Evolutionary conservation across 306 rosid genomes (phyloP).

Genomic region (Astragalus glycyphyllos): DNA sequence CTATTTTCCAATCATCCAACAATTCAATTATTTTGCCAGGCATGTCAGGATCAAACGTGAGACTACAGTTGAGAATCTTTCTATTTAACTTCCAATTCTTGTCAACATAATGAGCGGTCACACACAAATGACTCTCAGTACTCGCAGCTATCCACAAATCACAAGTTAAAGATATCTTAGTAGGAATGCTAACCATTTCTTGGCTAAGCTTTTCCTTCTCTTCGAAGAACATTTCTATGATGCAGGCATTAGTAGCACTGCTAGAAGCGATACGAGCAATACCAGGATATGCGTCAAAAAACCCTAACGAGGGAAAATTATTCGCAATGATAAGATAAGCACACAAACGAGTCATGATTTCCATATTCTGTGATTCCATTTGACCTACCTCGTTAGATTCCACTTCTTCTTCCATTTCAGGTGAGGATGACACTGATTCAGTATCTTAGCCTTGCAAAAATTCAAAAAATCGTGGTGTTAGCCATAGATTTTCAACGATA

Average conservation of each 20-base stretch:
- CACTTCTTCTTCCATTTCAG: no score
- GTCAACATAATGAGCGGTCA: slow-evolving; percentile 10
- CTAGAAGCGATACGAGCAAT: neutral
- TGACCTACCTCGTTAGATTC: no score
- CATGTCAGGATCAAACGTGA: neutral
- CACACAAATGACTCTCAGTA: neutral
- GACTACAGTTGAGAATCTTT: neutral
- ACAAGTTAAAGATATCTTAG: slow-evolving; percentile 10
- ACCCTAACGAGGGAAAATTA: no score
- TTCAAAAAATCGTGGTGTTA: no score
- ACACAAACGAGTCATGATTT: no score
- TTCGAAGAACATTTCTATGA: neutral
- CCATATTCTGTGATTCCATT: no score
- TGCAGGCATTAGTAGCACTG: neutral
- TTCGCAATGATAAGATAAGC: no score
- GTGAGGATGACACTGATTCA: no score
- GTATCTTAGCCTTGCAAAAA: no score
- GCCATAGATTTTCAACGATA: no score
- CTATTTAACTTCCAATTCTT: slow-evolving; percentile 5
- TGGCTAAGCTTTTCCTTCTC: neutral
- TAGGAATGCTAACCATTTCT: neutral
- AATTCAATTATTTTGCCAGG: neutral
- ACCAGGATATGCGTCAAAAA: no score
- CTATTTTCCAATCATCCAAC: slow-evolving; percentile 5
- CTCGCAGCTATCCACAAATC: neutral